Evolutionary conservation across 345 rosid species (phyloP).

Genomic region (Excoecaria cochinchinensis): DNA sequence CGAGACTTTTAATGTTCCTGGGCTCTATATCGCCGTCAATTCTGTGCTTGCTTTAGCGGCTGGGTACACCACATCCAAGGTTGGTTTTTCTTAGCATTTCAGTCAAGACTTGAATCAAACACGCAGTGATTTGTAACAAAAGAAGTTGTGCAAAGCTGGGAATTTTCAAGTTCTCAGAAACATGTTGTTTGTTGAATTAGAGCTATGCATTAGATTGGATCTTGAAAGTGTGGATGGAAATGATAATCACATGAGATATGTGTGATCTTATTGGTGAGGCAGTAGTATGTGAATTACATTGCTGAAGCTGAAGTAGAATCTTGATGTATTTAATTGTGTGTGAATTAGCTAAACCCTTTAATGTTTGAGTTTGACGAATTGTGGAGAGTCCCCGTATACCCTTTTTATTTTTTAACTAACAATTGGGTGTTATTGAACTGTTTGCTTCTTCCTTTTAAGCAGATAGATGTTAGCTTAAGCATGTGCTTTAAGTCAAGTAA

Average conservation of each 20-base stretch:
- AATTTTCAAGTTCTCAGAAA: neutral
- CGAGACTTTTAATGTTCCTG: slow-evolving; percentile 92
- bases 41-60: slow-evolving; percentile 98
- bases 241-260: neutral
- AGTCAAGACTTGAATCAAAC: neutral
- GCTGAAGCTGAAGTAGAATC: slow-evolving; percentile 8
- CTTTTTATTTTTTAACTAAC: neutral
- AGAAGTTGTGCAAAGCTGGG: neutral
- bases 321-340: slow-evolving; percentile 8
- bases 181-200: slow-evolving; percentile 2
- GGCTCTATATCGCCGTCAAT: slow-evolving; percentile 95
- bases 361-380: neutral
- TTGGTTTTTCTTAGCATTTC: slow-evolving; percentile 23
- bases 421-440: neutral
- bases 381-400: neutral
- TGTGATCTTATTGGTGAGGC: neutral
- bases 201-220: neutral
- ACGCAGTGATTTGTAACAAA: neutral
- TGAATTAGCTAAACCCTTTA: neutral
- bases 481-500: neutral
- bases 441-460: neutral
- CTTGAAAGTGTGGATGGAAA: neutral
- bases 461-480: neutral
- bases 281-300: neutral
- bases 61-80: slow-evolving; percentile 95